These are phyloP conservation scores for Rhododendron mucronatum DNA, from an alignment of 148 eudicot species.

Conservation along the genomic window DNA sequence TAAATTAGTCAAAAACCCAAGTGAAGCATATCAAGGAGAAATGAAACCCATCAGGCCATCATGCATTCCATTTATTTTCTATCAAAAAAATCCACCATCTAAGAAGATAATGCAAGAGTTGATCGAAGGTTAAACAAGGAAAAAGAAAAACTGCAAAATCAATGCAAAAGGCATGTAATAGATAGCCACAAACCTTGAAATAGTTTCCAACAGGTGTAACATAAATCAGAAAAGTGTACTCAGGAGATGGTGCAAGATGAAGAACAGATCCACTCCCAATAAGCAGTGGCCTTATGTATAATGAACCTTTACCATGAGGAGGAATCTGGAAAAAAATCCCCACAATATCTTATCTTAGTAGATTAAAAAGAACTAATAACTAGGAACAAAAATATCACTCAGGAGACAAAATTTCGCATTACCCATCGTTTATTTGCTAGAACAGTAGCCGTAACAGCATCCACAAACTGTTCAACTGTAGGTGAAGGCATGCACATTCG, in stretches of 20 bases:
- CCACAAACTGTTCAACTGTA: constrained; percentile 80
- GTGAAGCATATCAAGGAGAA: not conserved
- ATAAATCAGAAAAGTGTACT: constrained; percentile 82
- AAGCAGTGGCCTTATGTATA: constrained; percentile 83
- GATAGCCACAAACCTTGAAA: constrained; percentile 63
- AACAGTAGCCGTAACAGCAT: constrained; percentile 86
- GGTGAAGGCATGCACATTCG: constrained; percentile 99
- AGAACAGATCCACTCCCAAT: constrained; percentile 97
- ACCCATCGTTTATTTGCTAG: constrained; percentile 95
- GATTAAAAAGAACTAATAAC: not conserved
- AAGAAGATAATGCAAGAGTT: not conserved
- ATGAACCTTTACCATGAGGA: constrained; percentile 86
- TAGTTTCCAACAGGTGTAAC: constrained; percentile 96
- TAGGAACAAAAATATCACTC: not conserved
- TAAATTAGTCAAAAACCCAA: not conserved
- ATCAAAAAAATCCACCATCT: not conserved
- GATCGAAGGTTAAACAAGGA: not conserved
- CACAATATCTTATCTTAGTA: constrained; percentile 3
- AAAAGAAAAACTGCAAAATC: not conserved
- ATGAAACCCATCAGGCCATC: not conserved
- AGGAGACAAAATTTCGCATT: constrained; percentile 8
- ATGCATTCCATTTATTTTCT: not conserved
- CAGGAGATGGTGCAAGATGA: constrained; percentile 94
- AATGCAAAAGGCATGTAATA: not conserved
- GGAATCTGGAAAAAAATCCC: constrained; percentile 61